phyloP scores from a whole-genome alignment of 2,329 filamentous ascomycete genomes.

The Penicillium griseofulvum region DNA sequence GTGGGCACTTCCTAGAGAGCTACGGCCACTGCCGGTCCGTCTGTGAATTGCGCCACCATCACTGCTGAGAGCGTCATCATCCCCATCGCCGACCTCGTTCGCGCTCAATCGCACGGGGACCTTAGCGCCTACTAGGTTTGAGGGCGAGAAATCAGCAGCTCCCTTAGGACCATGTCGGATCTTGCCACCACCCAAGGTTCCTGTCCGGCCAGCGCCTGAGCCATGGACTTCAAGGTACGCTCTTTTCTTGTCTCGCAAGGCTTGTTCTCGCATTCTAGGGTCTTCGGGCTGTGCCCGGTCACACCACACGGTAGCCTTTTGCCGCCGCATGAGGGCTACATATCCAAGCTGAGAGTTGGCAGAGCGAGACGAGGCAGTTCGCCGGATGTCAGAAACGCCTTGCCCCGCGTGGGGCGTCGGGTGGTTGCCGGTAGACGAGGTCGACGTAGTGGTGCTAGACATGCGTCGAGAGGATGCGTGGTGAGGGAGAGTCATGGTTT shows the following conservation, averaged over 20 bases:
- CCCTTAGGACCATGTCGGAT: constrained; percentile 84
- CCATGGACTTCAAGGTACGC: constrained; percentile 80
- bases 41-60: constrained; percentile 45
- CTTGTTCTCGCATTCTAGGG: constrained; percentile 75
- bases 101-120: constrained; percentile 90
- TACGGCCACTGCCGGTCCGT: constrained; percentile 58
- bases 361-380: constrained; percentile 79
- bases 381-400: constrained; percentile 50
- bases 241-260: constrained; percentile 80
- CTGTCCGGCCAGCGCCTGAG: constrained; percentile 53
- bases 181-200: constrained; percentile 69
- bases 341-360: constrained; percentile 69
- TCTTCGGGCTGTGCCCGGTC: constrained; percentile 92
- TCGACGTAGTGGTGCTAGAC: constrained; percentile 43
- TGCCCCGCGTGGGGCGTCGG: constrained; percentile 22
- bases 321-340: constrained; percentile 90
- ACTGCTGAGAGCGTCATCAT: constrained; percentile 57
- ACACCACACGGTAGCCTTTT: constrained; percentile 98
- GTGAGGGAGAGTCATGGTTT: constrained; percentile 27
- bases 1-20: constrained; percentile 51
- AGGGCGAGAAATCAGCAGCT: constrained; percentile 74
- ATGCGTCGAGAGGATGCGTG: constrained; percentile 33
- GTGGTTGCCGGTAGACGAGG: constrained; percentile 40
- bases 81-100: constrained; percentile 89
- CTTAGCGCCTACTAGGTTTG: constrained; percentile 71